Base-by-base conservation (phyloP, 2,329 filamentous ascomycete genomes). In the Fusarium pseudograminearum region DNA sequence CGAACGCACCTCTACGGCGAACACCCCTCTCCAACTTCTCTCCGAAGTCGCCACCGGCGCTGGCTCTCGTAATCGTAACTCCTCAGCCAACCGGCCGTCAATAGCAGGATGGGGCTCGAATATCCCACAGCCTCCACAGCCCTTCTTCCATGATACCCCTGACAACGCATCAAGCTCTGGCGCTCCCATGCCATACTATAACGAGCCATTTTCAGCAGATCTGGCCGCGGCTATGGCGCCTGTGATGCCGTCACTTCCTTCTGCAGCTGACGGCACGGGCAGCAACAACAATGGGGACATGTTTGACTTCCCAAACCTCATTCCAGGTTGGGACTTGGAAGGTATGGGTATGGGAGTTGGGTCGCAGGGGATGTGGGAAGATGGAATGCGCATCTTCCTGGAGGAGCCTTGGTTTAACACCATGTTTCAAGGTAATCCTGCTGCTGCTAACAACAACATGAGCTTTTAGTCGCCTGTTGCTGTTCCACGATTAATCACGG, bases 11-110 rank as follows among this genome's bases (percentile, higher is more conserved):
- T 70, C 71, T 16, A 74, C 80, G 73, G 80, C 80, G 33, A 87
- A 84, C 71, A 87, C 86, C 1, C 86, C 86, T 2, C 80, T 88
- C 6, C 84, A 88, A 54, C 79, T 88, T 26, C 81, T 88, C 9
- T 88, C 86, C 38, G 86, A 88, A 70, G 83, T 88, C 34, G 86
- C 86, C n/a, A 84, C 83, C 51, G 80, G 83, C 44, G 66, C 62
- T 45, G 64, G 44, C 51, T 34, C 72, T 20, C 60, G 61, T 38
- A 53, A 48, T 31, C 59, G 70, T 15, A 59, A 67, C 44, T 65
- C 56, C 12, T 52, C 60, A 44, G 48, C 48, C 34, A 63, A 60
- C 22, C 48, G 68, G n/a, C 41, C 72, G 5, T 65, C 72, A 22
- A 70, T 67, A 61, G 48, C 70, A 60, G 65, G 71, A 66, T 60